Evolutionary conservation across 192 early-diverging fungal species (phyloP), one percentile per base, ranked within the genome.

Genomic region (Entomortierella chlamydospora): DNA sequence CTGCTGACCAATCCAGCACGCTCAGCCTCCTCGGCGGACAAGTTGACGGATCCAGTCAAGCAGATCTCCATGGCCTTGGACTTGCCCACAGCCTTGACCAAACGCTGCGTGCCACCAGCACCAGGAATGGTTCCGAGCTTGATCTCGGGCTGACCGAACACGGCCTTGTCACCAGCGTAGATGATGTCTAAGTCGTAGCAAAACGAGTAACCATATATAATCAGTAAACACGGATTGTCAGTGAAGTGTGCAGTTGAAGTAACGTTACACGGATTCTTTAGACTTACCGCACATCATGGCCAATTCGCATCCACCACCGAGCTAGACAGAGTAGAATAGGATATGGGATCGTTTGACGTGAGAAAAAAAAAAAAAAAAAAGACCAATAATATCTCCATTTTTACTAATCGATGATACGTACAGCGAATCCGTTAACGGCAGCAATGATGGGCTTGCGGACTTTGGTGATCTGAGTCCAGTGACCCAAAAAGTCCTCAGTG

Each of bases 121-220:
- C 91, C 97, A 13, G 98, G 96, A 43, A 99, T 98, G n/a, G 92
- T 93, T 76, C 97, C 98, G 45, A 99, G 90, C 83, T 95, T 99
- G 85, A 99, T 98, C 77, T 99, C 98, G 30, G 98, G 98, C 85
- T 99, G 98, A 26, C 95, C 98, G 83, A 99, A 99, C 41, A 91
- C 89, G 34, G 98, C 98, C 69, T 92, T 95, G 58, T 97, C 95
- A 70, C 98, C 98, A 54, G 98, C 98, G 72, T 99, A 99, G 85
- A 99, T 98, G 81, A 98, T 95, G 82, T 99, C 68, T 70, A 43
- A 26, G 2, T 29, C 4, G 22, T 39, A 23, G 23, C 30, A 20
- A 37, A 37, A 37, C 11, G 9, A 62, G 0, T 13, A 45, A n/a
- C 2, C 3, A 39, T 0, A 7, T 26, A 41, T 1, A 43, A 25